Percentiles rank a stretch among this genome's conserved stretches.
Conservation (phyloP, 495 filamentous ascomycete genomes). For the Penicillium parvum region DNA sequence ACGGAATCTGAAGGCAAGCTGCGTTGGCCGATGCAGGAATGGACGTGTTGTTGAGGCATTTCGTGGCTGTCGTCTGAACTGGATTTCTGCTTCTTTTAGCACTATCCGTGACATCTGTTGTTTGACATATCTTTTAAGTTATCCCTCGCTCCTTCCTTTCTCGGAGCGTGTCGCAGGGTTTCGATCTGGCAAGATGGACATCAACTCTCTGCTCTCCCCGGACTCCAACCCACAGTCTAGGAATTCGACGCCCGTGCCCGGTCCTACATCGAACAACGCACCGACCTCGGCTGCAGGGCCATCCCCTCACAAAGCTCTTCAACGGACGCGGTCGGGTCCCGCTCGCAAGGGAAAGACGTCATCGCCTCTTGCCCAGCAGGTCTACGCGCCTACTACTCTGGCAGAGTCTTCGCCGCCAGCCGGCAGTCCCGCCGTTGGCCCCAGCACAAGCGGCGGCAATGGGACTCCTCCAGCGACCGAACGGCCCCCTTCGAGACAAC, state of each 20-base stretch:
- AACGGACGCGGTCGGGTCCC: constrained; percentile 31
- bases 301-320: constrained; percentile 33
- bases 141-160: constrained; percentile 11
- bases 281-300: constrained; percentile 25
- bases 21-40: constrained; percentile 37
- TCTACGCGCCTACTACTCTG: constrained; percentile 32
- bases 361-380: constrained; percentile 41
- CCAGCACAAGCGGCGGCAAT: constrained; percentile 30
- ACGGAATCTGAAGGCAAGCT: constrained; percentile 19
- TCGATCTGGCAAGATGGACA: constrained; percentile 54
- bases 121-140: constrained; percentile 5
- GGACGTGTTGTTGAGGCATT: constrained; percentile 39
- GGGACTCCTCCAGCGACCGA: constrained; percentile 35
- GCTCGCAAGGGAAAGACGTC: constrained; percentile 35
- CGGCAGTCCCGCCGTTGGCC: constrained; percentile 19
- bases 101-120: constrained; percentile 20
- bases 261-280: constrained; percentile 30
- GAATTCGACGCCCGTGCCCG: constrained; percentile 36
- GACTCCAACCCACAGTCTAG: constrained; percentile 52
- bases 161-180: constrained; percentile 6
- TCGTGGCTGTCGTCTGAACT: constrained; percentile 31
- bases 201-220: constrained; percentile 68
- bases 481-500: constrained; percentile 35
- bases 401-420: constrained; percentile 33
- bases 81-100: constrained; percentile 24